Base-by-base conservation (phyloP, 208 protist genomes). In the Acanthamoeba divionensis region DNA sequence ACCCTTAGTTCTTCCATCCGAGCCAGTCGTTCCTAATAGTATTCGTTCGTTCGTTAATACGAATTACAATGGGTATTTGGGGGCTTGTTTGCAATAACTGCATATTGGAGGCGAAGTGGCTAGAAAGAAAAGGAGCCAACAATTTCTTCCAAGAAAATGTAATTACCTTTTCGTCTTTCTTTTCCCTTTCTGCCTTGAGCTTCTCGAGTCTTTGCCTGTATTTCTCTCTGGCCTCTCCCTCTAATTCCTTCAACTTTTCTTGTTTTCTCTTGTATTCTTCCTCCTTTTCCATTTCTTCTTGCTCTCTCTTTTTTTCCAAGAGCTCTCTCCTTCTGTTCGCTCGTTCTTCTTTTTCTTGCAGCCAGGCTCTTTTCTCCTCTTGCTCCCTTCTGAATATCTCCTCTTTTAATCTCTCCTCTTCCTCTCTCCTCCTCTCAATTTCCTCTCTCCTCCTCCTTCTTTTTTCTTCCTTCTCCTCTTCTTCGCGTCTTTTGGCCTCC, bases 401-500 rank as follows among this genome's bases (percentile, higher is more conserved):
- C 77, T 86, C 77, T 1, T 86, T 66, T 44, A 67, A 21, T 29
- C 45, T 13, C 36, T 86, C 54, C 77, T 86, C 31, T 55, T 86
- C 21, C 13, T 62, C 50, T 18, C 47, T 50, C 77, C 47, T 60
- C 13, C 10, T 13, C 31, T 80, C 62, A n/a, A 69, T 69, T n/a
- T 9, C 62, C n/a, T 52, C 69, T 13, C 41, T 13, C 13, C 69
- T 13, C 10, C 33, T 15, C 18, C n/a, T 60, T 10, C 29, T 9
- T 29, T 18, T 36, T 29, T 86, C 77, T 55, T 86, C 45, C 0
- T 18, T 36, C 2, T 86, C 77, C 4, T 24, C 45, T 33, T 2
- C 2, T 44, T 26, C 2, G 36, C 38, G 62, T 21, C 15, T 33
- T 55, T 86, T 21, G 0, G 2, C 54, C 24, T 60, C 77, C 69